These are phyloP conservation scores for Telfairia occidentalis DNA, from an alignment of 331 rosid genomes.

Conservation along the genomic window DNA sequence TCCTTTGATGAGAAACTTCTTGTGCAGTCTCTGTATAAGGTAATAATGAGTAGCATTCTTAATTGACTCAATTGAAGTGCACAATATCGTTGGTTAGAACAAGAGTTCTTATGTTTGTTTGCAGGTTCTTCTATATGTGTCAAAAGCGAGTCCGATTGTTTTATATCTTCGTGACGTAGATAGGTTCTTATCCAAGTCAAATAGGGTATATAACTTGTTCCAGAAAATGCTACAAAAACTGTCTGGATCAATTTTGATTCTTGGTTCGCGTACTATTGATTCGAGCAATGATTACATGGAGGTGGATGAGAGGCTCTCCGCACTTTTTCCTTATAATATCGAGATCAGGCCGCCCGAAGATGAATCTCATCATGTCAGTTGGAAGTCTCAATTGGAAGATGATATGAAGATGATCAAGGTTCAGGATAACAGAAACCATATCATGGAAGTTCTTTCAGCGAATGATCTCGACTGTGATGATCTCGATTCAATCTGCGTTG, in stretches of 20 bases:
- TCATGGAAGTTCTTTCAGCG: slow-evolving; percentile 76
- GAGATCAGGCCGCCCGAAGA: slow-evolving; percentile 77
- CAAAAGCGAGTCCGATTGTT: slow-evolving; percentile 68
- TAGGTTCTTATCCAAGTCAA: slow-evolving; percentile 44
- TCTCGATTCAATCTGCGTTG: slow-evolving; percentile 60
- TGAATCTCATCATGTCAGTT: slow-evolving; percentile 70
- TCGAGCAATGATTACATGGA: slow-evolving; percentile 41
- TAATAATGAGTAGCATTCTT: slow-evolving; percentile 16
- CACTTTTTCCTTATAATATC: slow-evolving; percentile 71
- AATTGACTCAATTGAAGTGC: background rate
- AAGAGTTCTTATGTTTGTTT: background rate
- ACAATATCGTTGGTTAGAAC: background rate
- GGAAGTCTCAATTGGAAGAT: slow-evolving; percentile 82
- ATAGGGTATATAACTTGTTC: slow-evolving; percentile 56
- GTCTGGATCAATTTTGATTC: slow-evolving; percentile 69
- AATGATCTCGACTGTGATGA: slow-evolving; percentile 92
- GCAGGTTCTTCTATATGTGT: slow-evolving; percentile 64
- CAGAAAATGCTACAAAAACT: slow-evolving; percentile 73
- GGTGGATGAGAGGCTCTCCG: slow-evolving; percentile 50
- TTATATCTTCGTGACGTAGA: slow-evolving; percentile 78
- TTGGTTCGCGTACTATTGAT: slow-evolving; percentile 63
- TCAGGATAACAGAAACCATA: slow-evolving; percentile 87
- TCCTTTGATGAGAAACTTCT: slow-evolving; percentile 82
- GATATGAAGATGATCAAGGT: slow-evolving; percentile 85
- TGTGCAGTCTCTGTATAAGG: slow-evolving; percentile 73